Base-by-base conservation (phyloP, 169 alveolate genomes). In the Plasmodium vivax region DNA sequence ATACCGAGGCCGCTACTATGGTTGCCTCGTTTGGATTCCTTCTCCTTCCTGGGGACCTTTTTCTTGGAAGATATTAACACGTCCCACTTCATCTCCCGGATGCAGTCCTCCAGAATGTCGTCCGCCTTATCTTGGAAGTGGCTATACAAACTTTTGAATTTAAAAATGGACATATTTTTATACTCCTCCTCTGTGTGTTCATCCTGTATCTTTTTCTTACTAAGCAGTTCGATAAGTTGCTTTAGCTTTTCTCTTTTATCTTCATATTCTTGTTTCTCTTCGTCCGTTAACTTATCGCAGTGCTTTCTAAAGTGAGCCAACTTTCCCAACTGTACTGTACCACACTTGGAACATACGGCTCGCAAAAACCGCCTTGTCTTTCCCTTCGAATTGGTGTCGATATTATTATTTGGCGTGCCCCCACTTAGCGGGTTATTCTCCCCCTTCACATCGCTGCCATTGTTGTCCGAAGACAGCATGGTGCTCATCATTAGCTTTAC, bases 341-440 rank as follows among this genome's bases (percentile, higher is more conserved):
- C 79, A 81, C 98, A 96, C 71, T 95, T 94, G 23, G 97, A 85
- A 77, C 98, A 96, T 12, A 94, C 96, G 12, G 97, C 95, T 91
- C 95, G 92, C 80, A 85, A 84, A 77, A 92, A 84, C 27, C 81
- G 27, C 73, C 93, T 83, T 16, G 94, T 68, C 85, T 84, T 84
- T n/a, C 92, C 85, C 41, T 84, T 84, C 3, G 80, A 68, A 56
- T 2, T 45, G 23, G 30, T 10, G 8, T 58, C 93, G 1, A 27
- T 72, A 54, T 83, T 81, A 74, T 58, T 72, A 30, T 82, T 93
- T 47, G 85, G 81, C 75, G 83, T 45, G 12, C 19, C 92, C 0
- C 34, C 75, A 47, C 71, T 34, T 47, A 16, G 56, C 2, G 7
- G 23, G 56, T 58, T 68, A 43, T 71, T 58, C 41, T 56, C 94